A percentile compares a stretch with the other conserved stretches of the same genome.
These are phyloP conservation scores for Candida tallmaniae DNA, from an alignment of 805 yeast genomes.

Conservation along the genomic window DNA sequence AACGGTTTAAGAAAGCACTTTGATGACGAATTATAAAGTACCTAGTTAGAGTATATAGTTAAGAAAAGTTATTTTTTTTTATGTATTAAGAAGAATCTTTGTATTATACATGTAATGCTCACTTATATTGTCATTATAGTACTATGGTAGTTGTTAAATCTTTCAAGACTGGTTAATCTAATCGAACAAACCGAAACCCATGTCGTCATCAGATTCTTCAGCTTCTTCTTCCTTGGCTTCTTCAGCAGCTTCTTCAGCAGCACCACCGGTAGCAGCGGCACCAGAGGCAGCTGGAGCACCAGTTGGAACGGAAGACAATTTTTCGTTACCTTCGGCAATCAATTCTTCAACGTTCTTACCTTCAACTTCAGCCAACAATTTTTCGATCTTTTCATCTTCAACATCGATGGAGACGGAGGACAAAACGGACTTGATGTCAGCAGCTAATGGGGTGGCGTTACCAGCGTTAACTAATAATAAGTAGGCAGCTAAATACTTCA, in stretches of 20 bases:
- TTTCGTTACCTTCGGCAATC: conserved; percentile 91
- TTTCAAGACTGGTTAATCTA: conserved; percentile 10
- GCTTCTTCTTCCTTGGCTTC: conserved; percentile 66
- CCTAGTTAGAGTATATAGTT: not conserved
- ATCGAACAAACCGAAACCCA: conserved; percentile 56
- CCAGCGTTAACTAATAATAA: conserved; percentile 98
- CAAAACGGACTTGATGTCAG: conserved; percentile 83
- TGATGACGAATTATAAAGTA: conserved; percentile 36
- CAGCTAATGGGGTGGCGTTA: conserved; percentile 88
- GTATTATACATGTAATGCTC: conserved; percentile 1
- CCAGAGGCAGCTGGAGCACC: conserved; percentile 95
- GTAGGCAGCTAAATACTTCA: conserved; percentile 99
- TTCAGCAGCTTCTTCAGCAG: conserved; percentile 68
- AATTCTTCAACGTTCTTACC: conserved; percentile 90
- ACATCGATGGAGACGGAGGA: conserved; percentile 95
- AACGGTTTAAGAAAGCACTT: conserved; percentile 58
- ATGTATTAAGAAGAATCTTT: conserved; percentile 3
- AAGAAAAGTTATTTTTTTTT: not conserved
- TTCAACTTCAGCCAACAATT: conserved; percentile 80
- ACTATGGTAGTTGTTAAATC: too few species aligned
- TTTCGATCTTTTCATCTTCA: conserved; percentile 80
- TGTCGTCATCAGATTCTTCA: conserved; percentile 68
- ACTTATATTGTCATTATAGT: conserved; percentile 3
- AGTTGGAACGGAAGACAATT: conserved; percentile 95
- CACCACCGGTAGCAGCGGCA: conserved; percentile 66